Conservation (phyloP, 2,329 filamentous ascomycete species). For the Epichloe hybrida region DNA sequence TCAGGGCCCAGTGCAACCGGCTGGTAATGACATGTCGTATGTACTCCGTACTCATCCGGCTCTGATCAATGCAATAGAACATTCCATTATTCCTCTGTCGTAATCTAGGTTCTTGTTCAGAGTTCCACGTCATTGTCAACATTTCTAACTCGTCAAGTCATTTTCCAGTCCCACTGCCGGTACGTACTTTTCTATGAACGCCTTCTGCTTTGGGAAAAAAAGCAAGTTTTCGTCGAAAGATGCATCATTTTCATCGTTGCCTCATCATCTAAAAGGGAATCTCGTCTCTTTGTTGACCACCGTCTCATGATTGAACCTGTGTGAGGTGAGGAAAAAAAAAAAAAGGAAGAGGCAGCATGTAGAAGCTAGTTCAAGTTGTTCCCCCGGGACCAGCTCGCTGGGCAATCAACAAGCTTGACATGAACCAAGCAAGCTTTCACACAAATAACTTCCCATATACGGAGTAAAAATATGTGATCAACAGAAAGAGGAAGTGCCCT, state of each 20-base stretch:
- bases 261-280: too few species aligned
- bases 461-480: background rate
- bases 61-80: background rate
- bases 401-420: too few species aligned
- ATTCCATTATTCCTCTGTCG: background rate
- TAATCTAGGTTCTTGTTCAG: background rate
- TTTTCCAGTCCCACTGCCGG: background rate
- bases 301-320: too few species aligned
- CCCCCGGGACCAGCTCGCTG: too few species aligned
- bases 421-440: too few species aligned
- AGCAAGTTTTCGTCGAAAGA: background rate
- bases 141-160: background rate
- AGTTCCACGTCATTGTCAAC: background rate
- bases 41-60: too few species aligned
- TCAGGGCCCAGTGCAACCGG: background rate
- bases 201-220: background rate
- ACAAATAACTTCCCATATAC: too few species aligned
- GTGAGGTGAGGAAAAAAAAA: too few species aligned
- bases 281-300: too few species aligned
- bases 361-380: too few species aligned
- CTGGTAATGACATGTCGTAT: background rate
- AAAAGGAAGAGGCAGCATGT: too few species aligned
- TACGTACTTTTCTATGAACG: background rate
- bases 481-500: background rate
- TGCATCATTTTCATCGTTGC: too few species aligned